These are phyloP conservation scores for Sporothrix humicola DNA, from an alignment of 2,329 filamentous ascomycete species.

Conservation along the genomic window DNA sequence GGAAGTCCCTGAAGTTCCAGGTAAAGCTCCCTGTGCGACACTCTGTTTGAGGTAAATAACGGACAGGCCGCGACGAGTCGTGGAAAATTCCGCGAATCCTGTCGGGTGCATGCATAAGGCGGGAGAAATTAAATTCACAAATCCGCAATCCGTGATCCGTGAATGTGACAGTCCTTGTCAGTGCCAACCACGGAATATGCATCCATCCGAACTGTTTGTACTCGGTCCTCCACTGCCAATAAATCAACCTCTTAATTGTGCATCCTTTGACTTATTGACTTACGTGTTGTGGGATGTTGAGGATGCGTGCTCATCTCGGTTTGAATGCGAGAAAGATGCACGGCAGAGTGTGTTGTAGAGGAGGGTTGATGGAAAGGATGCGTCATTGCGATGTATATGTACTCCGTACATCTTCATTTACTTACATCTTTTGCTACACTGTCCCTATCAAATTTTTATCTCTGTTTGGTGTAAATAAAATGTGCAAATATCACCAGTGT, in stretches of 20 bases:
- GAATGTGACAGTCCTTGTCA: neutral
- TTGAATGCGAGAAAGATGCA: neutral
- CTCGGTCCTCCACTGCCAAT: neutral
- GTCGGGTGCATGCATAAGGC: neutral
- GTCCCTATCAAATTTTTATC: slow-evolving; percentile 1
- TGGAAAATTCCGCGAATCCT: neutral
- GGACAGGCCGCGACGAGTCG: too few relatives aligned
- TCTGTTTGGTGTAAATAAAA: neutral
- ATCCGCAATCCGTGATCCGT: neutral
- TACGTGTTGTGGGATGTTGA: neutral
- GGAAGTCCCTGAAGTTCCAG: too few relatives aligned
- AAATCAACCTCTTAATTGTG: neutral
- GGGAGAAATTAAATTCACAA: neutral
- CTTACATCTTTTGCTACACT: neutral
- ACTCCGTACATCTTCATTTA: neutral
- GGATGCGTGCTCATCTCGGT: neutral
- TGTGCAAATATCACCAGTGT: too few relatives aligned
- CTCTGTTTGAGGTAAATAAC: too few relatives aligned
- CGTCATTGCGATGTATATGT: neutral
- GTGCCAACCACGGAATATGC: neutral
- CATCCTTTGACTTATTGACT: neutral
- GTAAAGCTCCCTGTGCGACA: too few relatives aligned
- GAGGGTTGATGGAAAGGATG: neutral
- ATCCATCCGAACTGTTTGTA: neutral
- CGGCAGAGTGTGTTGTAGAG: neutral